A percentile compares a stretch with the other conserved stretches of the same genome.
phyloP scores from a whole-genome alignment of 2,329 filamentous ascomycete species.

The Colletotrichum chrysophilum region DNA sequence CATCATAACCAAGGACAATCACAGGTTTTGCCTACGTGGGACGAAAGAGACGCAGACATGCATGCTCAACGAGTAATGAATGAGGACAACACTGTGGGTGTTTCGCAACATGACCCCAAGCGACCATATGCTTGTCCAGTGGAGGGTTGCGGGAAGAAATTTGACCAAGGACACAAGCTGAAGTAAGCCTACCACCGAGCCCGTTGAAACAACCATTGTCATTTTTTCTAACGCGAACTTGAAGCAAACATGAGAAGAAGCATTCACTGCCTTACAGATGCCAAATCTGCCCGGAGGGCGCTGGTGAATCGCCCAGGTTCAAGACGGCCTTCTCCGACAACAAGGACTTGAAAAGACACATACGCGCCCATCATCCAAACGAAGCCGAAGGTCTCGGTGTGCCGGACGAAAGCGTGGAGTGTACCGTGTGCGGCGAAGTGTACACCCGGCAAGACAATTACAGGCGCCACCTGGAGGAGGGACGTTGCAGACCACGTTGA shows the following conservation, averaged over 20 bases:
- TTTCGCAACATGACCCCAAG: not conserved
- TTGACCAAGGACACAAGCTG: not conserved
- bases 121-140: not conserved
- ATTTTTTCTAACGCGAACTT: rapidly evolving
- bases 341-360: not conserved
- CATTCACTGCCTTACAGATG: not conserved
- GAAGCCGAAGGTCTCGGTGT: not conserved
- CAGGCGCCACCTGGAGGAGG: not conserved
- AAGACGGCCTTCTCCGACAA: not conserved
- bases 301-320: not conserved
- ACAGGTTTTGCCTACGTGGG: not conserved
- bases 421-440: not conserved
- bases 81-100: not conserved
- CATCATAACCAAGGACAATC: not conserved
- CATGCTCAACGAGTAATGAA: not conserved
- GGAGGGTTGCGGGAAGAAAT: not conserved
- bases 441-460: not conserved
- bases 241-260: not conserved
- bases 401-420: not conserved
- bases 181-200: not conserved
- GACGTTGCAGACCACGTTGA: not conserved
- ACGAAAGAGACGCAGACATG: not conserved
- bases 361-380: not conserved
- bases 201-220: no score
- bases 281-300: not conserved